A percentile compares a stretch with the other conserved stretches of the same genome.
Evolutionary conservation across 768 basidiomycete genomes (phyloP).

Genomic region (Auriscalpium microsporum): DNA sequence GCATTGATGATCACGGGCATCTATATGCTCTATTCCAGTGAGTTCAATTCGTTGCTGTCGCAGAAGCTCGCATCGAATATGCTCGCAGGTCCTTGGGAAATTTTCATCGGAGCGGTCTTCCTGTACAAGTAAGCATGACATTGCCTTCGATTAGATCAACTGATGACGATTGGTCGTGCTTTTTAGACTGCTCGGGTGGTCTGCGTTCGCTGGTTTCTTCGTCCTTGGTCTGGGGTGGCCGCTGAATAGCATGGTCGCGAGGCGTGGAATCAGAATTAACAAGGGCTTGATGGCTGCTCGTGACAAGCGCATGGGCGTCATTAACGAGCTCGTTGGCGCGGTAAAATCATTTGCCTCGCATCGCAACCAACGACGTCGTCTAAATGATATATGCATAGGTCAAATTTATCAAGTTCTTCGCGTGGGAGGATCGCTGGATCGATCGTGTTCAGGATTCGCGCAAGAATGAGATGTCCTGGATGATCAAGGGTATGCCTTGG

Average conservation of each 20-base stretch:
- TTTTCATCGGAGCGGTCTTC: slow-evolving; percentile 62
- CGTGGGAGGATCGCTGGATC: slow-evolving; percentile 76
- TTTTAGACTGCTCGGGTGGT: slow-evolving; percentile 49
- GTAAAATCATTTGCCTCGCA: slow-evolving; percentile 20
- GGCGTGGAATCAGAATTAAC: slow-evolving; percentile 50
- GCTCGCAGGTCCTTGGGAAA: slow-evolving; percentile 56
- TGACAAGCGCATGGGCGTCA: slow-evolving; percentile 69
- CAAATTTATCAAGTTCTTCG: slow-evolving; percentile 80
- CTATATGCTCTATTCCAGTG: slow-evolving; percentile 65
- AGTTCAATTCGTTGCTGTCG: slow-evolving; percentile 10
- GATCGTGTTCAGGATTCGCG: slow-evolving; percentile 54
- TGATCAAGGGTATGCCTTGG: slow-evolving; percentile 38
- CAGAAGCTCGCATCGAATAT: neutral
- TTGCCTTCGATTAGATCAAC: too few species aligned
- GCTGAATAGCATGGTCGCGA: slow-evolving; percentile 58
- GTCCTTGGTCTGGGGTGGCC: slow-evolving; percentile 62
- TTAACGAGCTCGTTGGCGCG: slow-evolving; percentile 71
- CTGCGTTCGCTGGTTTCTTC: slow-evolving; percentile 70
- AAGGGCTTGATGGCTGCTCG: slow-evolving; percentile 52
- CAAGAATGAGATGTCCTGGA: slow-evolving; percentile 64
- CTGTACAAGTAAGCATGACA: slow-evolving; percentile 53
- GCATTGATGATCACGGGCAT: slow-evolving; percentile 44
- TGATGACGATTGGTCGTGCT: too few species aligned
- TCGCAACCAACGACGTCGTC: too few species aligned
- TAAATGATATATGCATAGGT: slow-evolving; percentile 26